A percentile compares a stretch with the other conserved stretches of the same genome.
Conservation (phyloP, 2,329 filamentous ascomycete species). For the Talaromyces sp. region DNA sequence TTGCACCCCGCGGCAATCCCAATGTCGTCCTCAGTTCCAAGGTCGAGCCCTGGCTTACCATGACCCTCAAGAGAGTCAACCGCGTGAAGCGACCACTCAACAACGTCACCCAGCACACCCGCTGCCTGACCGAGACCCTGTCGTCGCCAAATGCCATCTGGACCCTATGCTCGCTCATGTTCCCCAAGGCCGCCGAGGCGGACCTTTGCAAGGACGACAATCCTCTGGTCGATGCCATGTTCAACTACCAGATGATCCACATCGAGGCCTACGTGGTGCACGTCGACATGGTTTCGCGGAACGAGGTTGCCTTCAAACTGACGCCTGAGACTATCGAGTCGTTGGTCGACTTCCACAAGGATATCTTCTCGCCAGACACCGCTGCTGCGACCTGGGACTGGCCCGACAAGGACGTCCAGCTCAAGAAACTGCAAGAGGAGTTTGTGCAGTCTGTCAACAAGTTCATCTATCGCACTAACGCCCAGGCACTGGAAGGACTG, state of each 20-base stretch:
- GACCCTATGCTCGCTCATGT: conserved; percentile 88
- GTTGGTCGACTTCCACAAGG: conserved; percentile 92
- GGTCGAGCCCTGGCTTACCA: conserved; percentile 93
- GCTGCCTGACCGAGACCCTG: conserved; percentile 90
- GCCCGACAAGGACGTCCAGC: conserved; percentile 91
- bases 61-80: conserved; percentile 95
- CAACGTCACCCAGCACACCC: conserved; percentile 90
- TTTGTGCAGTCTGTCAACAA: conserved; percentile 96
- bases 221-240: conserved; percentile 77
- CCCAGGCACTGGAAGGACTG: conserved; percentile 83
- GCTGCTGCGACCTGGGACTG: conserved; percentile 87
- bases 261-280: conserved; percentile 97
- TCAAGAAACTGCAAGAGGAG: conserved; percentile 96
- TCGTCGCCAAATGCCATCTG: conserved; percentile 88
- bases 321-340: conserved; percentile 90
- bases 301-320: conserved; percentile 97
- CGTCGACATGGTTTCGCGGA: conserved; percentile 96
- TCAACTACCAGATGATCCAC: conserved; percentile 90
- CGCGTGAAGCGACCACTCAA: conserved; percentile 94
- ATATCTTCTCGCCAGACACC: conserved; percentile 85
- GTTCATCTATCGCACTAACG: conserved; percentile 88
- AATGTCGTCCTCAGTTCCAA: conserved; percentile 91
- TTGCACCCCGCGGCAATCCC: conserved; percentile 87
- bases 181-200: conserved; percentile 80
- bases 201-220: conserved; percentile 78